Percentiles rank a stretch among this genome's conserved stretches.
These are phyloP conservation scores for Nephelium lappaceum DNA, from an alignment of 345 rosid species.

Conservation along the genomic window DNA sequence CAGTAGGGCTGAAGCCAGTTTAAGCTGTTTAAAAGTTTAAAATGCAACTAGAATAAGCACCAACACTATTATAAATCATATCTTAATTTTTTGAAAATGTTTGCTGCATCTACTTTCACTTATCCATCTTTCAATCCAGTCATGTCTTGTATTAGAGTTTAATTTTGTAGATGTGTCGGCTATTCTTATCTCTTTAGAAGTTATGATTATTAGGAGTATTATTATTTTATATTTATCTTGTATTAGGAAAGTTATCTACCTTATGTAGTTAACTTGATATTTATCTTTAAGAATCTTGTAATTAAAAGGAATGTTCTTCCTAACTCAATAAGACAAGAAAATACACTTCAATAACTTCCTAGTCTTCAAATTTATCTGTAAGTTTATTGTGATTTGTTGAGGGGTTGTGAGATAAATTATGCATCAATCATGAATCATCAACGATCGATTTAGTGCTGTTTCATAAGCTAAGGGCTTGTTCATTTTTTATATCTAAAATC, in stretches of 20 bases:
- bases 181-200: too few species aligned
- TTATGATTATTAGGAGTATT: too few species aligned
- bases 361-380: neutral
- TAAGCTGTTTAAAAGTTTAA: neutral
- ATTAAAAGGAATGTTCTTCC: too few species aligned
- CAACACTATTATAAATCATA: neutral
- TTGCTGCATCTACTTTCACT: neutral
- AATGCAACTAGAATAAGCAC: slow-evolving; percentile 4
- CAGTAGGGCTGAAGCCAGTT: slow-evolving; percentile 8
- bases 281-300: too few species aligned
- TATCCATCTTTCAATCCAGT: slow-evolving; percentile 1
- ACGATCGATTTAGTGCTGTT: neutral
- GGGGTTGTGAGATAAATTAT: neutral
- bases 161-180: too few species aligned
- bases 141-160: neutral
- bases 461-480: too few species aligned
- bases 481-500: too few species aligned
- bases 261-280: too few species aligned
- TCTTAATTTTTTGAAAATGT: neutral
- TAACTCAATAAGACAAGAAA: too few species aligned
- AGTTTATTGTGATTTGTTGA: neutral
- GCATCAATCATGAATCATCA: neutral
- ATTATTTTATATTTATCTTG: too few species aligned
- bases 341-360: too few species aligned
- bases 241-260: too few species aligned